Evolutionary conservation across 179 eudicot species (phyloP), one percentile per base, ranked within the genome.

Genomic region (Nepenthes alata): DNA sequence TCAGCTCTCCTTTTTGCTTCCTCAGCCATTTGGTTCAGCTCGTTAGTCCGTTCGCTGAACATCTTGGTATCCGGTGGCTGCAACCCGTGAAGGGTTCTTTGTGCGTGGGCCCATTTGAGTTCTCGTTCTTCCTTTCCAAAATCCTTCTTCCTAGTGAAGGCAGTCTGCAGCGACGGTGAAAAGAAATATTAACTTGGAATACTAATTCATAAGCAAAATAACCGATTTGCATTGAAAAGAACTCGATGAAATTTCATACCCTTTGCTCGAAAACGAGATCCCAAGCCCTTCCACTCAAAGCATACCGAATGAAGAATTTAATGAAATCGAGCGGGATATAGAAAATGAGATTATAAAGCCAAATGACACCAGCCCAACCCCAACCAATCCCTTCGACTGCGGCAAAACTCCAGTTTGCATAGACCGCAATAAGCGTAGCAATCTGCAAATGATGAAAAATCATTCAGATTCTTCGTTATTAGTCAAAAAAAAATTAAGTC

Each of bases 281-380:
- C 96, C 91, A 85, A 54, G 89, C 96, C 74, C 73, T 72, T 38
- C 89, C 96, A 61, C 89, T 85, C 6, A 85, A 78, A 55, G 87
- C 85, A 59, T 88, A 85, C 13, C 91, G 89, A 35, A 72, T 77
- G 11, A 74, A 59, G 64, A 88, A 85, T 67, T 88, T 85, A 44
- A 88, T 77, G 25, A 80, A 2, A 61, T 85, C 89, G 15, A 85
- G 87, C 2, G 89, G 91, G 64, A 85, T 36, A 69, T 88, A 85
- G 65, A 59, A 70, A 6, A 81, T 66, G 47, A 83, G 67, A 44
- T 81, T 83, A 70, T 85, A 88, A 3, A 88, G 81, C 96, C 96
- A 88, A 56, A 88, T 81, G 7, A 88, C 89, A 6, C 89, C 91
- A 14, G 96, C 91, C 96, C 91, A 88, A 44, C 96, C 89, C 96